phyloP scores from a whole-genome alignment of 129 eudicot species.

The Pittosporum tobira region DNA sequence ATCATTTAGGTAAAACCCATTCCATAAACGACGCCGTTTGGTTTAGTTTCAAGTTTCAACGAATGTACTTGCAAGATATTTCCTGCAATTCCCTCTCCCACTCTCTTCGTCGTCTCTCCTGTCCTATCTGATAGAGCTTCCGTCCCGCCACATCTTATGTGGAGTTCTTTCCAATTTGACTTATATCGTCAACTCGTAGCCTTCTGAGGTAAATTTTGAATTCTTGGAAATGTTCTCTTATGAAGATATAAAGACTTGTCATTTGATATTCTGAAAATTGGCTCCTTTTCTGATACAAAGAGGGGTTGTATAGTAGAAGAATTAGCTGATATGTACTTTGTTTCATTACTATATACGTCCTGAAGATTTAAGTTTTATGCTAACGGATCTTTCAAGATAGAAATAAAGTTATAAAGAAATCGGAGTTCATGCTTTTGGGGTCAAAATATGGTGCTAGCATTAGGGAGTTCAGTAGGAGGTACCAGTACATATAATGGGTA shows the following conservation, averaged over 20 bases:
- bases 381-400: background rate
- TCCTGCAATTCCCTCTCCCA: background rate
- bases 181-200: background rate
- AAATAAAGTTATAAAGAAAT: too few relatives aligned
- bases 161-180: background rate
- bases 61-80: too few relatives aligned
- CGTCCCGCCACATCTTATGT: background rate
- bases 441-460: slow-evolving; percentile 22
- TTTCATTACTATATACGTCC: background rate
- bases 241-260: background rate
- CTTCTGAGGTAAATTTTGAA: background rate
- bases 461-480: slow-evolving; percentile 17
- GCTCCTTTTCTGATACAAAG: background rate
- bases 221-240: background rate
- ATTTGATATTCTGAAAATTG: background rate
- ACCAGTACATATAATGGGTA: slow-evolving; percentile 10
- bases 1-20: background rate
- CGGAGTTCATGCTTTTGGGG: slow-evolving; percentile 9
- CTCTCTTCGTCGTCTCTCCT: background rate
- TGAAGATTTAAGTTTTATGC: background rate
- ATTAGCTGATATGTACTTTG: background rate
- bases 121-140: background rate
- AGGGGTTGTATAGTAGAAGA: background rate
- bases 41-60: background rate
- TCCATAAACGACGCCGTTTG: background rate